Base-by-base conservation (phyloP, 305 asterid species). In the Plantago lanceolata region DNA sequence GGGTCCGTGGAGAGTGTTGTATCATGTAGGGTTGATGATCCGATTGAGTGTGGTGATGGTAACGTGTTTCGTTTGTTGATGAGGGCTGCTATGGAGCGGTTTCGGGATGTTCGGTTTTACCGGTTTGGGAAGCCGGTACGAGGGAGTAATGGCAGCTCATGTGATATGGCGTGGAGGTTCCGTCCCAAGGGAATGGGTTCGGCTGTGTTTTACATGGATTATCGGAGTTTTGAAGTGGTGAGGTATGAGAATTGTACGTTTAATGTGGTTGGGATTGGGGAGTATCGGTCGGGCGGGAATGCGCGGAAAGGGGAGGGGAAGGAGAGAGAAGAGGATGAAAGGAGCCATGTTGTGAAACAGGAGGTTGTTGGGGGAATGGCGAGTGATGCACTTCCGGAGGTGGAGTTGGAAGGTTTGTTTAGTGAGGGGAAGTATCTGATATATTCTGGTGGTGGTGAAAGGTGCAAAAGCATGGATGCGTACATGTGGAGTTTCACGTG, bases 141-240 rank as follows among this genome's bases (percentile, higher is more conserved):
- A 5, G 98, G 98, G 28, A 68, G 68, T 28, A 69, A 74, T 45
- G 83, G 63, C 8, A 76, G 51, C 28, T 81, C 91, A 20, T 91
- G 98, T 70, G 96, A 91, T 76, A 89, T 91, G 96, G 95, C 95
- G 7, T 91, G 95, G 96, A 64, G 94, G 68, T 91, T 91, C 72
- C 83, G 95, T 85, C 94, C 94, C 8, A 85, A 83, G 68, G 96
- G 86, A 59, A 94, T 91, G 49, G 86, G 88, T 68, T 78, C 84
- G 2, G 91, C 90, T 19, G 78, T 88, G 0, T 74, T 85, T 60
- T 82, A 91, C 65, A 88, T 84, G 75, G 98, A 91, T 72, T 88
- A 88, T 55, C 64, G 96, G 76, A 85, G 83, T 68, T 91, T 91
- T 64, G 64, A 75, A 9, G 61, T 91, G 9, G 69, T 64, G 62